These are phyloP conservation scores for Solanum chacoense DNA, from an alignment of 305 asterid species.

Conservation along the genomic window DNA sequence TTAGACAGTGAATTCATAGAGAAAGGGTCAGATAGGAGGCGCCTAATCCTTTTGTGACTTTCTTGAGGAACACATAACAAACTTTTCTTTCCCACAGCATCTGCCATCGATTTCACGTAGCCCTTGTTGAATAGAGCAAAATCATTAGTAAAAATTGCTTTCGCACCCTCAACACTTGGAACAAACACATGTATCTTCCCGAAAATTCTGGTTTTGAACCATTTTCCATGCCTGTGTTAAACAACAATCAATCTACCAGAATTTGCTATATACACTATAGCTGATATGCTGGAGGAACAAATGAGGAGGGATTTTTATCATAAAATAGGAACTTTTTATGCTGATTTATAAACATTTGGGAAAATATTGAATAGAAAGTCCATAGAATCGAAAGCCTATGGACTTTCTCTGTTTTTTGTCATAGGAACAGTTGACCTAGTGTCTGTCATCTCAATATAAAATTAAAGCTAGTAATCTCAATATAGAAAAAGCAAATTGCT, in stretches of 20 bases:
- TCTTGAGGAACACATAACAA: conserved; percentile 31
- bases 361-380: not conserved
- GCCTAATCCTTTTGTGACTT: conserved; percentile 33
- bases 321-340: not conserved
- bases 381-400: not conserved
- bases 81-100: conserved; percentile 50
- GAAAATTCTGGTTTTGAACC: conserved; percentile 48
- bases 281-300: not conserved
- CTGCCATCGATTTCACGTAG: conserved; percentile 44
- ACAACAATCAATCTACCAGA: not conserved
- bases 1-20: conserved; percentile 38
- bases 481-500: not conserved
- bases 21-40: conserved; percentile 43
- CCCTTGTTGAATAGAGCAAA: conserved; percentile 42
- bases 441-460: not conserved
- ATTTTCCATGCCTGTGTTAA: conserved; percentile 32
- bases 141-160: conserved; percentile 30
- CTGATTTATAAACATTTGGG: not conserved
- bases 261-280: not conserved
- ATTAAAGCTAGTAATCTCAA: not conserved
- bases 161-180: conserved; percentile 48
- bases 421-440: not conserved
- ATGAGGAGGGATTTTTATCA: not conserved
- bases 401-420: not conserved
- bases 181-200: conserved; percentile 41